phyloP scores from a whole-genome alignment of 495 filamentous ascomycete genomes.

The Terfezia boudieri region DNA sequence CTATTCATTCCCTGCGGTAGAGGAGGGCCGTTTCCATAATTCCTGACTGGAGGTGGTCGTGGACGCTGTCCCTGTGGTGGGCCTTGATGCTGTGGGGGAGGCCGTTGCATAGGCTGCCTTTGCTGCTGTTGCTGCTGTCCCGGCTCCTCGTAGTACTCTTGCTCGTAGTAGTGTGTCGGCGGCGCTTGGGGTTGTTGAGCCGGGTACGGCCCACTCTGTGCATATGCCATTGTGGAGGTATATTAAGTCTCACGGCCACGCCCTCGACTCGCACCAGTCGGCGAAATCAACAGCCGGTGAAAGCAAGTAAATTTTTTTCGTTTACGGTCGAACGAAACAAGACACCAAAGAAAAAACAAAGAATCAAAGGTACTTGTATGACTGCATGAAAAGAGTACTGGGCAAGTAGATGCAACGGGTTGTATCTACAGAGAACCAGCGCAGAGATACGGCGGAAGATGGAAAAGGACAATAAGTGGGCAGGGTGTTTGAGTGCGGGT shows the following conservation, averaged over 20 bases:
- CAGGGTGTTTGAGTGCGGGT: too few species aligned
- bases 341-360: too few species aligned
- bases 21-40: not conserved
- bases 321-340: too few species aligned
- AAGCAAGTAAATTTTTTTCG: too few species aligned
- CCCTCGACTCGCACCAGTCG: not conserved
- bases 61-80: constrained; percentile 19
- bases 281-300: too few species aligned
- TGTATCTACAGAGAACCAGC: too few species aligned
- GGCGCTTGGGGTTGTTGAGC: not conserved
- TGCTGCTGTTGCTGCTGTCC: constrained; percentile 15
- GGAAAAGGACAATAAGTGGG: too few species aligned
- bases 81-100: constrained; percentile 3
- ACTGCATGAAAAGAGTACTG: too few species aligned
- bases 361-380: too few species aligned
- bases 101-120: constrained; percentile 9
- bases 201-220: constrained; percentile 24
- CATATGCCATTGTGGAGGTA: constrained; percentile 18
- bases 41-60: constrained; percentile 1
- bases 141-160: constrained; percentile 27
- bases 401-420: too few species aligned
- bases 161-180: constrained; percentile 27
- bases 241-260: not conserved
- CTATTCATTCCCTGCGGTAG: constrained; percentile 1
- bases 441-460: too few species aligned